A percentile compares a stretch with the other conserved stretches of the same genome.
Conservation (phyloP, 495 filamentous ascomycete species). For the Aspergillus saccharolyticus region DNA sequence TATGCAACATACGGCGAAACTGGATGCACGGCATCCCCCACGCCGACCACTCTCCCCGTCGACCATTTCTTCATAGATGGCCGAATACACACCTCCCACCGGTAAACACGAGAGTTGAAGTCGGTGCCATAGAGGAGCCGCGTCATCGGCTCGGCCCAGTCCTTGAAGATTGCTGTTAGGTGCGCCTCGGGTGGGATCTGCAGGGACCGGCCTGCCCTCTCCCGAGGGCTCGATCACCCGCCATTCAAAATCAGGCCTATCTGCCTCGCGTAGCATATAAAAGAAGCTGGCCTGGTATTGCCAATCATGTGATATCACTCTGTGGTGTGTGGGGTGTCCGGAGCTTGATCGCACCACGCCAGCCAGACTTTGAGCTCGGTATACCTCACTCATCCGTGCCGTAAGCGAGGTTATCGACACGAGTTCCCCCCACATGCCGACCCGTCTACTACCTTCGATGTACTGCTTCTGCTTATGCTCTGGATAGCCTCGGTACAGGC, state of each 20-base stretch:
- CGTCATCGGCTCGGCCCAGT: slow-evolving; percentile 16
- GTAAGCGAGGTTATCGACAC: no score
- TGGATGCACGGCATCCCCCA: slow-evolving; percentile 20
- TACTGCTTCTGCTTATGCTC: no score
- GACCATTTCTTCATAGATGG: slow-evolving; percentile 18
- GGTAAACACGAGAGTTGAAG: slow-evolving; percentile 18
- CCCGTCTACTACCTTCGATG: no score
- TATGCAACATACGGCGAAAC: slow-evolving; percentile 24
- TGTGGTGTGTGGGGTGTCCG: slow-evolving; percentile 8
- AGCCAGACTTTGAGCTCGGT: slow-evolving; percentile 18
- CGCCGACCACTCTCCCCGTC: slow-evolving; percentile 12
- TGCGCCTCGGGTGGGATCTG: slow-evolving; percentile 15
- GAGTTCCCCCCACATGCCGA: no score
- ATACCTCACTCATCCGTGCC: no score
- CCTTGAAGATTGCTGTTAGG: slow-evolving; percentile 12
- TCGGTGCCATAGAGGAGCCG: slow-evolving; percentile 15
- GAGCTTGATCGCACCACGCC: slow-evolving; percentile 21
- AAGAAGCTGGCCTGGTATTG: slow-evolving; percentile 20
- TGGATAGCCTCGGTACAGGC: no score
- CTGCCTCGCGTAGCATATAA: slow-evolving; percentile 18
- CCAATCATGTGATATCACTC: slow-evolving; percentile 15
- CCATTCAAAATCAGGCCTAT: slow-evolving; percentile 19
- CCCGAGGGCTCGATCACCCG: slow-evolving; percentile 20
- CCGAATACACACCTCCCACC: slow-evolving; percentile 20
- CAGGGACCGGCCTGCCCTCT: slow-evolving; percentile 16